Evolutionary conservation across 2,329 filamentous ascomycete species (phyloP).

Genomic region (Neofusicoccum umdonicola): DNA sequence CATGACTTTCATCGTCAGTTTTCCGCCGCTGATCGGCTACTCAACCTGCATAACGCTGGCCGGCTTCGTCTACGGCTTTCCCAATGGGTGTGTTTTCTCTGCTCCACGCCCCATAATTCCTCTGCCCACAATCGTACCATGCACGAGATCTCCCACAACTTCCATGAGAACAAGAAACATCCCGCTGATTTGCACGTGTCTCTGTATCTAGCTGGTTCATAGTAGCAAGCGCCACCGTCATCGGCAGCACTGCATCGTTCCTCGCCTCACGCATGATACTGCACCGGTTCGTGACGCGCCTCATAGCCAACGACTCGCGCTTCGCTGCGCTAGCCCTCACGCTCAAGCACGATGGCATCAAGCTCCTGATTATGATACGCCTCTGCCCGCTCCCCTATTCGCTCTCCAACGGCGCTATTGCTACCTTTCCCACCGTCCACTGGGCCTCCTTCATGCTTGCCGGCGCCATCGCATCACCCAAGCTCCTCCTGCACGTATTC

Average conservation of each 20-base stretch:
- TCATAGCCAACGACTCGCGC: conserved; percentile 78
- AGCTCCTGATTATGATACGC: conserved; percentile 85
- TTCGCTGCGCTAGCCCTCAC: conserved; percentile 88
- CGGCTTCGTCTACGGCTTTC: conserved; percentile 70
- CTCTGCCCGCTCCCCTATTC: conserved; percentile 92
- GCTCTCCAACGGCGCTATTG: conserved; percentile 88
- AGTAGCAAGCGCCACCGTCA: conserved; percentile 72
- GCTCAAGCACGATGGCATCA: conserved; percentile 83
- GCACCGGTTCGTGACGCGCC: conserved; percentile 71
- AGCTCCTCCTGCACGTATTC: conserved; percentile 88
- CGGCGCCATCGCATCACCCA: conserved; percentile 78
- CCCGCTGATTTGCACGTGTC: background rate
- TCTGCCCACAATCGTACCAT: background rate
- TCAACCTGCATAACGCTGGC: conserved; percentile 69
- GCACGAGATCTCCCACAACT: background rate
- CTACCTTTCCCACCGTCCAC: conserved; percentile 85
- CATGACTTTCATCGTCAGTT: conserved; percentile 72
- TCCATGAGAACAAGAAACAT: conserved; percentile 1
- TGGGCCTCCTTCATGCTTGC: conserved; percentile 74
- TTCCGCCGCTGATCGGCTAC: conserved; percentile 87
- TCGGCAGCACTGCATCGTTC: conserved; percentile 77
- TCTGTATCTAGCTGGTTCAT: conserved; percentile 69
- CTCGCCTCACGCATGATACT: conserved; percentile 76
- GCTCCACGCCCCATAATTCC: no score
- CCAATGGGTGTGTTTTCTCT: conserved; percentile 60